A percentile compares a stretch with the other conserved stretches of the same genome.
phyloP scores from a whole-genome alignment of 2,329 filamentous ascomycete species.

The Fusarium robinianum region DNA sequence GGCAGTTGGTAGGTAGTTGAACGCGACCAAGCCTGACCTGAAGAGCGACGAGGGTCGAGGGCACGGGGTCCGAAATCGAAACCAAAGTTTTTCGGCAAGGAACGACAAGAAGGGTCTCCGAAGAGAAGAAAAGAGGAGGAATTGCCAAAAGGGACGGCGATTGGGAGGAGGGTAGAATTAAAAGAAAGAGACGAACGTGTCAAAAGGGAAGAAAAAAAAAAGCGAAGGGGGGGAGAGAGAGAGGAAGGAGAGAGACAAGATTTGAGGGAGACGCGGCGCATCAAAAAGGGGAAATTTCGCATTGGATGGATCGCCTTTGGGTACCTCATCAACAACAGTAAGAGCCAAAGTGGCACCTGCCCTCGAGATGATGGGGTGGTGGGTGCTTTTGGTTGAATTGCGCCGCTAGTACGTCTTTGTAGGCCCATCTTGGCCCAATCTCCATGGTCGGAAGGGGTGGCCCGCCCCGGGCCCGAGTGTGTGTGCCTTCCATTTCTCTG shows the following conservation, averaged over 20 bases:
- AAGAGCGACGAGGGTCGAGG: constrained; percentile 36
- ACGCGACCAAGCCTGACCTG: constrained; percentile 30
- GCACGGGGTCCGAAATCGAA: constrained; percentile 27
- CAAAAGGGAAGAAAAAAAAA: constrained; percentile 35
- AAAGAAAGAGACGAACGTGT: constrained; percentile 29
- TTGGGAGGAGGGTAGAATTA: constrained; percentile 32
- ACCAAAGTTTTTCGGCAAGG: constrained; percentile 38
- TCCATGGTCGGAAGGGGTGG: constrained; percentile 18
- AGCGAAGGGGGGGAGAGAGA: constrained; percentile 39
- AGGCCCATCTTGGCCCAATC: constrained; percentile 31
- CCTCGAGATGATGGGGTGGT: constrained; percentile 21
- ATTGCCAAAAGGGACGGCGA: constrained; percentile 26
- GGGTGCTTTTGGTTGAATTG: constrained; percentile 18
- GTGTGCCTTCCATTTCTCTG: constrained; percentile 11
- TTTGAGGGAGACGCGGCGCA: constrained; percentile 34
- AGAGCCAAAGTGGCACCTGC: constrained; percentile 35
- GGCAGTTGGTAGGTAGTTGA: constrained; percentile 1
- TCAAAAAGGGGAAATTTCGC: constrained; percentile 47
- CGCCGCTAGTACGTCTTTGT: constrained; percentile 29
- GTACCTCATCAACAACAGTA: constrained; percentile 14
- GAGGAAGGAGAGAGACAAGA: constrained; percentile 32
- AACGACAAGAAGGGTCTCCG: constrained; percentile 43
- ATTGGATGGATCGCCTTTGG: constrained; percentile 34
- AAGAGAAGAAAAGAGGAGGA: constrained; percentile 27
- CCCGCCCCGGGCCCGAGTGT: constrained; percentile 22